A percentile compares a stretch with the other conserved stretches of the same genome.
phyloP scores from a whole-genome alignment of 2,329 filamentous ascomycete species.

The Sclerotinia glacialis region DNA sequence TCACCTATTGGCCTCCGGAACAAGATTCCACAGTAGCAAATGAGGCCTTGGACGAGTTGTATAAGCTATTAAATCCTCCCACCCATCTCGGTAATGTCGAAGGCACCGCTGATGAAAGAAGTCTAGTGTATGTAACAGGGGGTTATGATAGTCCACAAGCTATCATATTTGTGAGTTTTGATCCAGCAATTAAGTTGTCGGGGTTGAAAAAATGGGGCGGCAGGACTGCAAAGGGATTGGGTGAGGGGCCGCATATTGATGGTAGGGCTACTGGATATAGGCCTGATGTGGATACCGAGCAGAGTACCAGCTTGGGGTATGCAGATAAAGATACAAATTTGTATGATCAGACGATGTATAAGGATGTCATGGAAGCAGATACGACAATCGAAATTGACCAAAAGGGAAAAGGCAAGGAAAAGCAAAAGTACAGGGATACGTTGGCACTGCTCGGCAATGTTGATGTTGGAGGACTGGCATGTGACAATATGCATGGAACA shows the following conservation, averaged over 20 bases:
- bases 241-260: slow-evolving; percentile 35
- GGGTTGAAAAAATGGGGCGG: slow-evolving; percentile 35
- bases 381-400: slow-evolving; percentile 30
- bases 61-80: slow-evolving; percentile 44
- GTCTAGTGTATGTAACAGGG: slow-evolving; percentile 47
- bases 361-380: slow-evolving; percentile 28
- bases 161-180: slow-evolving; percentile 46
- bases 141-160: slow-evolving; percentile 34
- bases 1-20: slow-evolving; percentile 42
- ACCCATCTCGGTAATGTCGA: slow-evolving; percentile 41
- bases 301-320: not conserved
- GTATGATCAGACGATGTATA: slow-evolving; percentile 11
- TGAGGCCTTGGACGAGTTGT: slow-evolving; percentile 41
- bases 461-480: not conserved
- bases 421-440: not conserved
- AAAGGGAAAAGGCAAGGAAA: slow-evolving; percentile 34
- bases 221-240: slow-evolving; percentile 28
- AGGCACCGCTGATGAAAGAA: slow-evolving; percentile 48
- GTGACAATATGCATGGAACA: not conserved
- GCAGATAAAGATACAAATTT: not conserved
- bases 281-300: not conserved
- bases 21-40: slow-evolving; percentile 28
- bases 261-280: slow-evolving; percentile 30
- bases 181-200: slow-evolving; percentile 42
- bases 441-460: not conserved